These are phyloP conservation scores for Sarocladium brachiariae DNA, from an alignment of 2,329 filamentous ascomycete species.

Conservation along the genomic window DNA sequence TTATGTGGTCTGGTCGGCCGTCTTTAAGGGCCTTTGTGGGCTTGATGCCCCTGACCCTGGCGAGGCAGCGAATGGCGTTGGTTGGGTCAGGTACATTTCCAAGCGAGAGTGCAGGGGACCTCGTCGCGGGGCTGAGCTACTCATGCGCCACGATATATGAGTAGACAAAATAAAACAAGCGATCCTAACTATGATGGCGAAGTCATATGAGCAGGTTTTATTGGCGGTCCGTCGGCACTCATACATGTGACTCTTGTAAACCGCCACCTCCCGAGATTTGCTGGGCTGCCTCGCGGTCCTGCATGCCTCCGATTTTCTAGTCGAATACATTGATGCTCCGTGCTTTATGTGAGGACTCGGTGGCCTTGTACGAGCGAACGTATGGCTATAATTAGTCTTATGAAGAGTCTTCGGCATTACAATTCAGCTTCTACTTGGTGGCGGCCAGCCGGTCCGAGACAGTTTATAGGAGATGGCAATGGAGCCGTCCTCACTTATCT, in stretches of 20 bases:
- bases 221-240: not conserved
- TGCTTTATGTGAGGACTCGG: too few species aligned
- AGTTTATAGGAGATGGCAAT: too few species aligned
- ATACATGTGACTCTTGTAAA: not conserved
- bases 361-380: too few species aligned
- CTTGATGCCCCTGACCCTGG: not conserved
- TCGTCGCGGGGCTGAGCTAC: constrained; percentile 4
- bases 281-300: not conserved
- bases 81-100: too few species aligned
- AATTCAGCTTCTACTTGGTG: too few species aligned
- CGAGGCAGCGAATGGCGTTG: not conserved
- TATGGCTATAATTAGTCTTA: too few species aligned
- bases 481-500: too few species aligned
- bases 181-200: not conserved
- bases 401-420: too few species aligned
- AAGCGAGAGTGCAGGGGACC: not conserved
- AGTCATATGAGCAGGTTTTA: not conserved
- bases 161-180: not conserved
- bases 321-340: not conserved
- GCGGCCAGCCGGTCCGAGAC: too few species aligned
- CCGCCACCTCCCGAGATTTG: not conserved
- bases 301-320: not conserved
- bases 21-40: not conserved
- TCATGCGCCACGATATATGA: not conserved
- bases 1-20: not conserved